These are phyloP conservation scores for Malassezia arunalokei DNA, from an alignment of 1,284 basidiomycete genomes.

Conservation along the genomic window DNA sequence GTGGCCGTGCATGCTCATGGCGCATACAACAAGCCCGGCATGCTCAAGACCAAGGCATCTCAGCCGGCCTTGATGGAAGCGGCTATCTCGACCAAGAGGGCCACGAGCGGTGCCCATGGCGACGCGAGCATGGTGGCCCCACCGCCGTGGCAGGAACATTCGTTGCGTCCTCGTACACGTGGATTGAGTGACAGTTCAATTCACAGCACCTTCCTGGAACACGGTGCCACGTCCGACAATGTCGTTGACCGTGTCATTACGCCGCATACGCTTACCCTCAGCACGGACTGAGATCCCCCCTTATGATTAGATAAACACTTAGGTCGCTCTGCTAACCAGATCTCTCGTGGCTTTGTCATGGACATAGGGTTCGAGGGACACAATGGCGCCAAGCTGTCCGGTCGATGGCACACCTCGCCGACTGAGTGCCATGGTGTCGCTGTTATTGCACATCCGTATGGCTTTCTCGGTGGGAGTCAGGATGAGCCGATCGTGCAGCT, in stretches of 20 bases:
- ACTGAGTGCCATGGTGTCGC: not conserved
- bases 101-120: not conserved
- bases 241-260: slow-evolving; percentile 14
- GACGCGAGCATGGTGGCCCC: slow-evolving; percentile 18
- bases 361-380: not conserved
- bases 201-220: slow-evolving; percentile 35
- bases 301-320: not conserved
- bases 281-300: not conserved
- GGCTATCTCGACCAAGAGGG: not conserved
- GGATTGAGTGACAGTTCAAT: slow-evolving; percentile 41
- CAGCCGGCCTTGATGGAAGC: not conserved
- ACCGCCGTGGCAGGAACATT: slow-evolving; percentile 15
- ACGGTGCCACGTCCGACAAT: slow-evolving; percentile 12
- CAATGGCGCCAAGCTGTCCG: not conserved
- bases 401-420: not conserved
- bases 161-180: slow-evolving; percentile 25
- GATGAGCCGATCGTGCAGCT: slow-evolving; percentile 16
- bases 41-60: slow-evolving; percentile 5
- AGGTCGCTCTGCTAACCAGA: not conserved
- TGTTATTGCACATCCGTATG: slow-evolving; percentile 14
- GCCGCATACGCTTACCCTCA: not conserved
- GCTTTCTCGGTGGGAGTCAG: slow-evolving; percentile 9
- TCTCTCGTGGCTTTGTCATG: not conserved
- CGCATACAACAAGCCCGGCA: slow-evolving; percentile 5
- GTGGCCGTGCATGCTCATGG: slow-evolving; percentile 5